Base-by-base conservation (phyloP, 805 yeast species). In the Zygosaccharomyces gambellarensis region DNA sequence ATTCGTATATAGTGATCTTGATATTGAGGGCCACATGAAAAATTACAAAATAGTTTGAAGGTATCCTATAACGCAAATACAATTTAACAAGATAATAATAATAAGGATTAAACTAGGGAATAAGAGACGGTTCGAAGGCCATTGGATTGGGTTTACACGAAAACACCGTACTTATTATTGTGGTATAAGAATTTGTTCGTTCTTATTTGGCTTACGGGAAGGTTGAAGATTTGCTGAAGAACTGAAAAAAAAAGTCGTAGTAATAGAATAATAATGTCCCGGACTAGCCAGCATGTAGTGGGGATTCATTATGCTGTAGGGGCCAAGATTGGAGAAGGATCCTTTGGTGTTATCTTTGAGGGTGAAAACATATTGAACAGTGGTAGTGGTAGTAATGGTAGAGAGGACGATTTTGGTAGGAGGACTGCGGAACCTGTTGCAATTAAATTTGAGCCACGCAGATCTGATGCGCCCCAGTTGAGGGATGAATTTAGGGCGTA, bases 241-340 rank as follows among this genome's bases (percentile, higher is more conserved):
- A 14, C 36, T 17, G 36, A 30, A 19, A 19, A 30, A 17, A 21
- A 22, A 14, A 19, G 14, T 28, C 17, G 45, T n/a, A 30, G 21
- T 30, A 11, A 30, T 21, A 25, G 29, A 27, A 22, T 27, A 21
- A 21, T 25, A 30, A 42, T 42, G 45, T 42, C 45, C 45, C 59
- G 58, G 23, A 50, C 57, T 29, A 51, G 59, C 29, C 65, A 65
- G 49, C 71, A 73, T 47, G 71, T 73, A 14, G 76, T 75, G 28
- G 79, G 79, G 11, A 63, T 74, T 38, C 95, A 87, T 65, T 87
- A 83, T 68, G 84, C 83, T 56, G 80, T 85, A 49, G 94, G 92
- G 8, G 85, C 85, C 61, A 87, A 87, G 67, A 87, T 87, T 47
- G 95, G 95, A 32, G 94, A 87, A 64, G 95, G 95, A 2, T 85